Evolutionary conservation across 495 filamentous ascomycete genomes (phyloP).

Genomic region (Cetradonia linearis): DNA sequence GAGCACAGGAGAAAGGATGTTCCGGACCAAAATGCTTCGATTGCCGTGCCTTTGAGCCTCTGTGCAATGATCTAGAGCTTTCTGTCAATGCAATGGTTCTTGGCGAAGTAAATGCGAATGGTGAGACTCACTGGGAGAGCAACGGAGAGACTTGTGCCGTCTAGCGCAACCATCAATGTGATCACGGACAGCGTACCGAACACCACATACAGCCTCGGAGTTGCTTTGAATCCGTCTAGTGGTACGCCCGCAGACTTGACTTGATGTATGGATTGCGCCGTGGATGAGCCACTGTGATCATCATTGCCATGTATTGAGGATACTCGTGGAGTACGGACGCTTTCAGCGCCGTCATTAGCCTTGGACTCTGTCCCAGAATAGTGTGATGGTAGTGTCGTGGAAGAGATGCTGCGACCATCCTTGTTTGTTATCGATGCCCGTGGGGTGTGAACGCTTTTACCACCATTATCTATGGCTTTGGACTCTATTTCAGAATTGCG

Average conservation of each 20-base stretch:
- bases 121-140: conserved; percentile 49
- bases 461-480: not conserved
- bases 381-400: too few relatives aligned
- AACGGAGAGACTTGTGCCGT: conserved; percentile 64
- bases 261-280: not conserved
- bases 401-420: too few relatives aligned
- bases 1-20: conserved; percentile 45
- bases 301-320: not conserved
- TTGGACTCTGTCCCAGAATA: not conserved
- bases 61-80: conserved; percentile 31
- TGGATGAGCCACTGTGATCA: not conserved
- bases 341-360: not conserved
- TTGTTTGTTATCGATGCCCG: conserved; percentile 2
- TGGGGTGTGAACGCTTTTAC: not conserved
- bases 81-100: conserved; percentile 1
- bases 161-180: conserved; percentile 58
- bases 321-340: not conserved
- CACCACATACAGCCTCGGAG: conserved; percentile 22
- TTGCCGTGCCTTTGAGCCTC: conserved; percentile 41
- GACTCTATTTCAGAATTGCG: not conserved
- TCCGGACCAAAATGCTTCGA: conserved; percentile 51
- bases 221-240: conserved; percentile 22
- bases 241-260: conserved; percentile 15
- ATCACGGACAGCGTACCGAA: conserved; percentile 51
- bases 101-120: not conserved